Percentiles rank a stretch among this genome's conserved stretches.
These are phyloP conservation scores for Tothia fuscella DNA, from an alignment of 2,329 filamentous ascomycete species.

Conservation along the genomic window DNA sequence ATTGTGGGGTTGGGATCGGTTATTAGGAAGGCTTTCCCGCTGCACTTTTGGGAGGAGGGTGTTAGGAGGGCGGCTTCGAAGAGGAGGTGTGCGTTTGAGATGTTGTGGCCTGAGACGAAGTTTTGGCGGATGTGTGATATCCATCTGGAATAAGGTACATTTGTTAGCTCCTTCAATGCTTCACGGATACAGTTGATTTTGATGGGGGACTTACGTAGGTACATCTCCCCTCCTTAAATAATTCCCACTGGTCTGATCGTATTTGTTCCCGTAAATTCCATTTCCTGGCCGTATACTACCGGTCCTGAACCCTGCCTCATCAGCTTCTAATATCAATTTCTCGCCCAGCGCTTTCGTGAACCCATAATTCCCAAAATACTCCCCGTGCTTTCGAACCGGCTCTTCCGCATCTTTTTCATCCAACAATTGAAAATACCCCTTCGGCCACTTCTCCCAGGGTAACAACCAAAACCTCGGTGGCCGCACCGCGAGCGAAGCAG, in stretches of 20 bases:
- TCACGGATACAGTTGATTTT: constrained; percentile 17
- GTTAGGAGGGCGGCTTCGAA: constrained; percentile 40
- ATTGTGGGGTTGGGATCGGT: constrained; percentile 39
- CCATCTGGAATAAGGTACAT: constrained; percentile 31
- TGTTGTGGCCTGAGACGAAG: constrained; percentile 40
- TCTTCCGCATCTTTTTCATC: constrained; percentile 23
- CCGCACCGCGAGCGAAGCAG: constrained; percentile 34
- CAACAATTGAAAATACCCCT: constrained; percentile 33
- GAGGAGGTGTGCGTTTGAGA: constrained; percentile 41
- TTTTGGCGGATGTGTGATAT: constrained; percentile 35
- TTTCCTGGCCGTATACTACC: constrained; percentile 43
- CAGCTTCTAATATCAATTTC: constrained; percentile 35
- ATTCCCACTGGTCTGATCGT: constrained; percentile 21
- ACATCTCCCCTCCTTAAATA: constrained; percentile 4
- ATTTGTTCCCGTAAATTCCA: constrained; percentile 39
- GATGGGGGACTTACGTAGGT: constrained; percentile 4
- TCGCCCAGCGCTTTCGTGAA: constrained; percentile 41
- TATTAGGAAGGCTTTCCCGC: constrained; percentile 38
- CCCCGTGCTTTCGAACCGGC: constrained; percentile 27
- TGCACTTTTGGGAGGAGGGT: constrained; percentile 21
- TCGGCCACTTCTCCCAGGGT: constrained; percentile 32
- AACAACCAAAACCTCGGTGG: constrained; percentile 31
- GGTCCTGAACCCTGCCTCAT: constrained; percentile 35
- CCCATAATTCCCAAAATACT: constrained; percentile 38
- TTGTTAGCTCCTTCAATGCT: constrained; percentile 28